Percentiles rank a stretch among this genome's conserved stretches.
Evolutionary conservation across 129 eudicot species (phyloP).

Genomic region (Flaveria sonorensis): DNA sequence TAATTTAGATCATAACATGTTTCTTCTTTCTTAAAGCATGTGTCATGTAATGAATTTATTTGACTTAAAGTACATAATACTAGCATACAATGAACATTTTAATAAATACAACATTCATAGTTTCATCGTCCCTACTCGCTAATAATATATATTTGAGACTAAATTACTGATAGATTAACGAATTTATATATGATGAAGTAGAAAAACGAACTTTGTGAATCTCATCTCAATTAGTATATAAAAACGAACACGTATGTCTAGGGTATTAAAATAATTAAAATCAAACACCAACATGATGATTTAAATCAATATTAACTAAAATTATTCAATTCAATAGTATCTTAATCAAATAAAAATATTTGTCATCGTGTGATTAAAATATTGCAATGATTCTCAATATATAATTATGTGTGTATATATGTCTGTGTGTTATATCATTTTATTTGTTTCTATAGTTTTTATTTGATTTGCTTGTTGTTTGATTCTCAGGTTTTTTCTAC

Average conservation of each 20-base stretch:
- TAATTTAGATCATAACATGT: too few relatives aligned
- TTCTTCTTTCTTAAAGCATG: too few relatives aligned
- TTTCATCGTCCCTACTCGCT: too few relatives aligned
- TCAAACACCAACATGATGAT: neutral
- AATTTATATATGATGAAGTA: too few relatives aligned
- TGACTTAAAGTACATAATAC: too few relatives aligned
- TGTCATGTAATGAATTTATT: too few relatives aligned
- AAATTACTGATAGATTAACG: too few relatives aligned
- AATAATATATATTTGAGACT: too few relatives aligned
- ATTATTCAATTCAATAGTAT: neutral
- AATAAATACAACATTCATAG: too few relatives aligned
- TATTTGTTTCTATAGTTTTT: neutral
- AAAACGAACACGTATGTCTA: neutral
- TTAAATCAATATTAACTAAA: neutral
- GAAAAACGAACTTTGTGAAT: too few relatives aligned
- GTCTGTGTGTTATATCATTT: neutral
- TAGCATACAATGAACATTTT: too few relatives aligned
- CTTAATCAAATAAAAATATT: neutral
- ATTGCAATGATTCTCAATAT: neutral
- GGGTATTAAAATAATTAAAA: neutral
- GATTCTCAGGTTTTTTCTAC: neutral
- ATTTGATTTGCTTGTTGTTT: neutral
- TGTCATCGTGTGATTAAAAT: neutral
- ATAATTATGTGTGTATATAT: neutral
- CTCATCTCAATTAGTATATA: too few relatives aligned